Percentiles rank a stretch among this genome's conserved stretches.
These are phyloP conservation scores for Puccinia brachypodii DNA, from an alignment of 1,284 basidiomycete genomes.

Conservation along the genomic window DNA sequence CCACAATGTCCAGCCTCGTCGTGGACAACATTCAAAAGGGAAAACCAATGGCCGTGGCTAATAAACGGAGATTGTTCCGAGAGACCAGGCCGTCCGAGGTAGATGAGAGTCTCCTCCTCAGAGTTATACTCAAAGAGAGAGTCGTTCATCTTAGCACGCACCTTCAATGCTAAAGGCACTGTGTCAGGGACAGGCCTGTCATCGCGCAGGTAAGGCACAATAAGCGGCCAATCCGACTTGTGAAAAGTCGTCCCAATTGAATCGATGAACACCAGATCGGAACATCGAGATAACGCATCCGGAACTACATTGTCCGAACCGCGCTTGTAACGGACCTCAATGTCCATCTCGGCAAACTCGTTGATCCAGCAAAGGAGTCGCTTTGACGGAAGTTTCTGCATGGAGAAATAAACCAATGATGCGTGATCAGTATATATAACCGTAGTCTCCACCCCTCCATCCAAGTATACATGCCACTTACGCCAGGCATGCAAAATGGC, in stretches of 20 bases:
- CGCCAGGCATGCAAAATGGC: slow-evolving; percentile 48
- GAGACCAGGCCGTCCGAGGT: neutral
- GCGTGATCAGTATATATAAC: slow-evolving; percentile 59
- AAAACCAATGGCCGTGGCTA: neutral
- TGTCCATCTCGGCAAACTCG: slow-evolving; percentile 56
- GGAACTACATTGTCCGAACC: slow-evolving; percentile 58
- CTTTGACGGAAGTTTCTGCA: slow-evolving; percentile 57
- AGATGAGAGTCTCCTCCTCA: neutral
- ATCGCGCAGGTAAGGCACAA: too few species aligned
- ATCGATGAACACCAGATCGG: neutral
- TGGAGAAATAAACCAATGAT: slow-evolving; percentile 58
- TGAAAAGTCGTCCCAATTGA: too few species aligned
- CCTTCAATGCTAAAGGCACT: too few species aligned
- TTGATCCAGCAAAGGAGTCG: slow-evolving; percentile 59
- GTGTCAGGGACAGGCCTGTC: too few species aligned
- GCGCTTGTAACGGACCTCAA: slow-evolving; percentile 55
- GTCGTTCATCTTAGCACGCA: neutral
- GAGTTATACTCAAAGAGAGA: neutral
- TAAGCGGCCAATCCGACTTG: too few species aligned
- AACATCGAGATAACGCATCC: slow-evolving; percentile 57
- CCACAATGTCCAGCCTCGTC: neutral
- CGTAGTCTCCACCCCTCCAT: slow-evolving; percentile 54
- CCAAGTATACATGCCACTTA: slow-evolving; percentile 46
- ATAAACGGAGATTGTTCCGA: neutral
- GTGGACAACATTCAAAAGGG: neutral